Percentiles rank a stretch among this genome's conserved stretches.
Conservation (phyloP, 2,329 filamentous ascomycete species). For the Aspergillus sp. region DNA sequence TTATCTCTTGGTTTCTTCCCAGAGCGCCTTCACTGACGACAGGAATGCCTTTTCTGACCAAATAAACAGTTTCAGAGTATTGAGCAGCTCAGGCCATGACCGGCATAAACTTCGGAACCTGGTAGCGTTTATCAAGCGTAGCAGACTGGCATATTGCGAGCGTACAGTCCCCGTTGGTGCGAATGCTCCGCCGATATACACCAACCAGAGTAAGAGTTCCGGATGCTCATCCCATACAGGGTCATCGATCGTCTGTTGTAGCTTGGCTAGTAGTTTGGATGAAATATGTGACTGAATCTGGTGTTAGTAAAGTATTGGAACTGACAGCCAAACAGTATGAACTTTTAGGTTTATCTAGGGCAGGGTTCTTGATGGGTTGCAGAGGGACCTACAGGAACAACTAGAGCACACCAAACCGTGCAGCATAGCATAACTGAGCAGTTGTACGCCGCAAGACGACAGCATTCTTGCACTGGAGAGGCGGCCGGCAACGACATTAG, state of each 20-base stretch:
- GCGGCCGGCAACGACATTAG: neutral
- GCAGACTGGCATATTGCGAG: neutral
- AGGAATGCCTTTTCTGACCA: slow-evolving; percentile 6
- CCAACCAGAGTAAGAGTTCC: neutral
- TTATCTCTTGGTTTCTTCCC: neutral
- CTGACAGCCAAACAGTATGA: too few relatives aligned
- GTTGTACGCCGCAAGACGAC: slow-evolving; percentile 3
- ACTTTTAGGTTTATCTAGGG: neutral
- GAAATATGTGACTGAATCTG: neutral
- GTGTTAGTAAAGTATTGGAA: neutral
- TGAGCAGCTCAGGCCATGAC: neutral
- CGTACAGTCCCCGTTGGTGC: neutral
- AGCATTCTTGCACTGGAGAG: neutral
- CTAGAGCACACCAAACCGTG: slow-evolving; percentile 4
- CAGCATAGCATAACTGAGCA: slow-evolving; percentile 8
- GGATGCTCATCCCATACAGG: neutral
- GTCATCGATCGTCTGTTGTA: neutral
- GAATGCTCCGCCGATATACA: slow-evolving; percentile 4
- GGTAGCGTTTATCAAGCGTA: neutral
- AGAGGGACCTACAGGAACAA: neutral
- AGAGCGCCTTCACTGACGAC: slow-evolving; percentile 1
- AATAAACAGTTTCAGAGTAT: neutral
- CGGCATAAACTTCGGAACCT: neutral
- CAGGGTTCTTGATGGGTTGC: too few relatives aligned
- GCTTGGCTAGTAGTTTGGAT: neutral